Evolutionary conservation across 371 early-diverging fungal genomes (phyloP).

Genomic region (Lichtheimia corymbifera): DNA sequence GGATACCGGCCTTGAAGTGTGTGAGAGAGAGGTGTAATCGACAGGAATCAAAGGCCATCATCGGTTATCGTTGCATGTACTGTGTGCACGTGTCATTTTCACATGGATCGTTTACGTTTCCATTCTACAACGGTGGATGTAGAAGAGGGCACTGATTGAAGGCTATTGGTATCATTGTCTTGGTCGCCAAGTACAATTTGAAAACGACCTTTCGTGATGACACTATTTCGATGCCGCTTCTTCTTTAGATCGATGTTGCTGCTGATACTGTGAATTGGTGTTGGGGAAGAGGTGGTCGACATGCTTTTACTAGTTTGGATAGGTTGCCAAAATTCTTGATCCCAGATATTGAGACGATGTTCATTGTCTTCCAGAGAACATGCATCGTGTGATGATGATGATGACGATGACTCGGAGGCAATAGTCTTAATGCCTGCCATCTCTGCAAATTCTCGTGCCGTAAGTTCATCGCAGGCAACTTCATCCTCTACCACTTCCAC

Average conservation of each 20-base stretch:
- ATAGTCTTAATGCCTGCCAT: constrained; percentile 27
- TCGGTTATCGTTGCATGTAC: no score
- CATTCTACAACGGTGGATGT: constrained; percentile 14
- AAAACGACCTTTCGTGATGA: constrained; percentile 25
- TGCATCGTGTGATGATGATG: not conserved
- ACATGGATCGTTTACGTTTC: constrained; percentile 14
- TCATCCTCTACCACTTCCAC: not conserved
- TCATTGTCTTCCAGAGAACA: no score
- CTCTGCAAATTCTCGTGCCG: constrained; percentile 32
- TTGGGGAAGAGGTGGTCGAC: not conserved
- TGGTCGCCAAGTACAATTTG: constrained; percentile 24
- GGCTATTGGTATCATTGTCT: constrained; percentile 4
- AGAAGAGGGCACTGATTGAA: not conserved
- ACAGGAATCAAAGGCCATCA: no score
- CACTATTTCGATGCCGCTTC: constrained; percentile 4
- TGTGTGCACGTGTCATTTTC: no score
- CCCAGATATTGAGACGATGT: constrained; percentile 11
- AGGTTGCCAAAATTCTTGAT: constrained; percentile 23
- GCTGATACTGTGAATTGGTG: not conserved
- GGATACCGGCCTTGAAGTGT: no score
- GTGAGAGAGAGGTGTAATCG: no score
- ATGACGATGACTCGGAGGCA: not conserved
- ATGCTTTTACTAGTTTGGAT: not conserved
- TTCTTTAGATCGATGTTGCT: constrained; percentile 5
- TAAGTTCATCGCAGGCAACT: constrained; percentile 27